phyloP scores from a whole-genome alignment of 345 rosid genomes.

The Populus tremula region DNA sequence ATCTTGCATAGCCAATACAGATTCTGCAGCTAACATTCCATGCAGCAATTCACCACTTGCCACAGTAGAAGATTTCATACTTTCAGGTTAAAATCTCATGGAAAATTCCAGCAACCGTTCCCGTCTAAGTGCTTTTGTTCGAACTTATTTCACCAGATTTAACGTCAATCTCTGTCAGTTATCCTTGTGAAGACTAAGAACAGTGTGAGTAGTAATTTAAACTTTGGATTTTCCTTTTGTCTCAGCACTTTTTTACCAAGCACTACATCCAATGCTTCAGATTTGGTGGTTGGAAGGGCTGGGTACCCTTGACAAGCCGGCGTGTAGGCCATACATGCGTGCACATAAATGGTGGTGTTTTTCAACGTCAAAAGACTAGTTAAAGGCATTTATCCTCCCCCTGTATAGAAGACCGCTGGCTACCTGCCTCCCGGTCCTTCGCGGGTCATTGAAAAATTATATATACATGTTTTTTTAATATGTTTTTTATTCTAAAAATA shows the following conservation, averaged over 20 bases:
- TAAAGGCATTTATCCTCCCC: not conserved
- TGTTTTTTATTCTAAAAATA: no score
- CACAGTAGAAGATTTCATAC: conserved; percentile 59
- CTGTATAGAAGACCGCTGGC: no score
- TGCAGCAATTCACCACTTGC: conserved; percentile 66
- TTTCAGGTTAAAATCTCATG: conserved; percentile 54
- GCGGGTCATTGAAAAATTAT: no score
- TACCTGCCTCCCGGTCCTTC: no score
- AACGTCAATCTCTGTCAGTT: no score
- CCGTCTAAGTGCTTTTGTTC: no score
- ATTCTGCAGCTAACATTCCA: conserved; percentile 13
- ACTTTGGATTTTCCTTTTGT: no score
- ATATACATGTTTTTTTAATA: no score
- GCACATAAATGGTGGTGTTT: not conserved
- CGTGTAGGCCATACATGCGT: not conserved
- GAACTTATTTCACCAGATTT: no score
- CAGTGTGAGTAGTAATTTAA: no score
- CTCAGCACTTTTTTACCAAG: no score
- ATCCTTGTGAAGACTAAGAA: no score
- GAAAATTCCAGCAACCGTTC: conserved; percentile 37
- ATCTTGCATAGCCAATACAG: conserved; percentile 35
- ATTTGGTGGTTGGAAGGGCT: not conserved
- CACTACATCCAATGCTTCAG: not conserved
- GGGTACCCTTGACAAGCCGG: conserved; percentile 9
- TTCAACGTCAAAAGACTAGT: not conserved